Conservation (phyloP, 495 filamentous ascomycete genomes). For the Neurospora sp. region DNA sequence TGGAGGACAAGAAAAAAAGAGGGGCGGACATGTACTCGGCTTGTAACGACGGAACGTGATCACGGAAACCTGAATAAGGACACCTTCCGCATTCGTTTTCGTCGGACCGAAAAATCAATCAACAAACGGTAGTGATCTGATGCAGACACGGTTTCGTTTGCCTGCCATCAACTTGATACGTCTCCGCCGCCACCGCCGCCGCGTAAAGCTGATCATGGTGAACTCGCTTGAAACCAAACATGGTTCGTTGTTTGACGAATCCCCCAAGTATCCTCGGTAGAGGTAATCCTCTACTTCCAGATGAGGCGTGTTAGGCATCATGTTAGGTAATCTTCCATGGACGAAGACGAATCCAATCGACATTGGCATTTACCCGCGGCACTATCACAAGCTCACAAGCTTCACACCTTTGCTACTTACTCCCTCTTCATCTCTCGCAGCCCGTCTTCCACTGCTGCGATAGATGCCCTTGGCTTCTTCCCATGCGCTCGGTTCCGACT, state of each 20-base stretch:
- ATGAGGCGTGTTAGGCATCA: neutral
- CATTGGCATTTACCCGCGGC: neutral
- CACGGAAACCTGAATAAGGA: neutral
- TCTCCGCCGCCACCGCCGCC: neutral
- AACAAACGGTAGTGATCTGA: neutral
- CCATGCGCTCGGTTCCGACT: neutral
- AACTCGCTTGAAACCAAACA: neutral
- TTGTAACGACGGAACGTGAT: neutral
- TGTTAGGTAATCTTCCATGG: neutral
- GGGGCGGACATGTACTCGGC: neutral
- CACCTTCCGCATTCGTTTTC: neutral
- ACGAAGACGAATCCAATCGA: neutral
- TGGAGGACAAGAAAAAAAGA: neutral
- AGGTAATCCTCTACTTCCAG: neutral
- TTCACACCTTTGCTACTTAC: neutral
- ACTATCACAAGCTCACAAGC: neutral
- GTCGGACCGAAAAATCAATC: neutral
- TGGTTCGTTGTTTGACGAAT: neutral
- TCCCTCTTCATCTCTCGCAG: neutral
- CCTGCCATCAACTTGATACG: neutral
- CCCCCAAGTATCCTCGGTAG: neutral
- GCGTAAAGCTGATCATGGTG: neutral
- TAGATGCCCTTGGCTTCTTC: neutral
- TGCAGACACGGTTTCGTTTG: neutral
- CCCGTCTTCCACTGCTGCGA: neutral